Evolutionary conservation across 2,329 filamentous ascomycete species (phyloP).

Genomic region (Juglanconis juglandina): DNA sequence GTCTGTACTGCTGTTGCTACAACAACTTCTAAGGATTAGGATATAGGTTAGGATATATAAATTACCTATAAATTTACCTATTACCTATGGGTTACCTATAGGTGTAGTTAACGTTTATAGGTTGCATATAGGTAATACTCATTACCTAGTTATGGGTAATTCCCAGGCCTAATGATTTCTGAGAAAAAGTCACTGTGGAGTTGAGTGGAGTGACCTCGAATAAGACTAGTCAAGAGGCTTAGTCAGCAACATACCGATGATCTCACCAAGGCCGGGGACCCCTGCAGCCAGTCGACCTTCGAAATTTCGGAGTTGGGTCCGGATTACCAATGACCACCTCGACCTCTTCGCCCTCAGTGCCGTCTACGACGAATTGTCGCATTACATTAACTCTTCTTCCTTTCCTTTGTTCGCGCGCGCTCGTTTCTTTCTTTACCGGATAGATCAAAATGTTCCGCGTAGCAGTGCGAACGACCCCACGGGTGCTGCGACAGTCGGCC

Average conservation of each 20-base stretch:
- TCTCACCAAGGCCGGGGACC: background rate
- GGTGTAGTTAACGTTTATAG: too few species aligned
- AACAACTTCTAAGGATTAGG: too few species aligned
- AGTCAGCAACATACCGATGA: background rate
- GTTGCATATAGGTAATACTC: too few species aligned
- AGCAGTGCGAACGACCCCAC: constrained; percentile 46
- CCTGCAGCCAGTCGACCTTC: background rate
- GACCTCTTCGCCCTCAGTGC: background rate
- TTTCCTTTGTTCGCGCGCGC: constrained; percentile 17
- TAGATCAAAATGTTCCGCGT: constrained; percentile 50
- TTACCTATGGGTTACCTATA: too few species aligned
- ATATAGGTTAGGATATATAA: too few species aligned
- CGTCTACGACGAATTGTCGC: background rate
- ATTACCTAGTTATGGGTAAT: too few species aligned
- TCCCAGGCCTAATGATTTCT: too few species aligned
- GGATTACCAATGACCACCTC: constrained; percentile 15
- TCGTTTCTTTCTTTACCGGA: background rate
- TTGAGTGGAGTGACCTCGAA: too few species aligned
- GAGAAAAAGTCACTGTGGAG: too few species aligned
- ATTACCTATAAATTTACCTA: too few species aligned
- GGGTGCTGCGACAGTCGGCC: constrained; percentile 40
- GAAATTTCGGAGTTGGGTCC: background rate
- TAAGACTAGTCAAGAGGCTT: background rate
- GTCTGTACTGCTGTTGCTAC: too few species aligned
- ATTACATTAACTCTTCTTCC: constrained; percentile 5